Evolutionary conservation across 2,329 filamentous ascomycete genomes (phyloP).

Genomic region (Claviceps arundinis): DNA sequence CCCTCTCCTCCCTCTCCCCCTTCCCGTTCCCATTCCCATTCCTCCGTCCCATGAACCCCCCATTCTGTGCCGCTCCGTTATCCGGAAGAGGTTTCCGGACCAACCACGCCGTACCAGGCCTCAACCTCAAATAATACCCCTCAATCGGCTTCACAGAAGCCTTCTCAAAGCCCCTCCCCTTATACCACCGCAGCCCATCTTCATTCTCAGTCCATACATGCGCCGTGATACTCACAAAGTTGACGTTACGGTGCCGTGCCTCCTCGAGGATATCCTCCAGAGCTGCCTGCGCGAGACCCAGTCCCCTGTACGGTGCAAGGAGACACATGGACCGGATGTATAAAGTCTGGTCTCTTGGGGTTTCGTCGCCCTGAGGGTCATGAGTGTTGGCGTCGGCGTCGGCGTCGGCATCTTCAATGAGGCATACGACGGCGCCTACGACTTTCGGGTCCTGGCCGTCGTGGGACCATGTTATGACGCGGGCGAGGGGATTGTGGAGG

Average conservation of each 20-base stretch:
- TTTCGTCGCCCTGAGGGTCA: conserved; percentile 1
- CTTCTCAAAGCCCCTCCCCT: conserved; percentile 39
- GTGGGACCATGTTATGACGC: conserved; percentile 45
- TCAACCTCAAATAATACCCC: conserved; percentile 49
- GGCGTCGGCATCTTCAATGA: conserved; percentile 30
- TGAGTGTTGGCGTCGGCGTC: not conserved
- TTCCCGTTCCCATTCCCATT: not conserved
- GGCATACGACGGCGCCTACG: conserved; percentile 48
- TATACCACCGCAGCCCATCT: conserved; percentile 51
- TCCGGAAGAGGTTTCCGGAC: conserved; percentile 28
- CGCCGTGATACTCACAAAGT: conserved; percentile 39
- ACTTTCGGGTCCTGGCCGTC: conserved; percentile 31
- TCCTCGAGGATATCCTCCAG: conserved; percentile 35
- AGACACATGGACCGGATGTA: conserved; percentile 54
- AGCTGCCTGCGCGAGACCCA: conserved; percentile 45
- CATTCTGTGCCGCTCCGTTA: not conserved
- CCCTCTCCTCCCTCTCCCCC: conserved; percentile 1
- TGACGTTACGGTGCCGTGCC: conserved; percentile 24
- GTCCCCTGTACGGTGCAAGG: conserved; percentile 47
- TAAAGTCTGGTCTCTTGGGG: conserved; percentile 29
- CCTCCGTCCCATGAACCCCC: not conserved
- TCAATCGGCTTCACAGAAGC: conserved; percentile 30
- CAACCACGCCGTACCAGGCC: conserved; percentile 48
- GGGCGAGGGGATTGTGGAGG: conserved; percentile 39
- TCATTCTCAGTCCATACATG: conserved; percentile 57